phyloP scores from a whole-genome alignment of 345 rosid genomes.

The Eucalyptus brandiana region DNA sequence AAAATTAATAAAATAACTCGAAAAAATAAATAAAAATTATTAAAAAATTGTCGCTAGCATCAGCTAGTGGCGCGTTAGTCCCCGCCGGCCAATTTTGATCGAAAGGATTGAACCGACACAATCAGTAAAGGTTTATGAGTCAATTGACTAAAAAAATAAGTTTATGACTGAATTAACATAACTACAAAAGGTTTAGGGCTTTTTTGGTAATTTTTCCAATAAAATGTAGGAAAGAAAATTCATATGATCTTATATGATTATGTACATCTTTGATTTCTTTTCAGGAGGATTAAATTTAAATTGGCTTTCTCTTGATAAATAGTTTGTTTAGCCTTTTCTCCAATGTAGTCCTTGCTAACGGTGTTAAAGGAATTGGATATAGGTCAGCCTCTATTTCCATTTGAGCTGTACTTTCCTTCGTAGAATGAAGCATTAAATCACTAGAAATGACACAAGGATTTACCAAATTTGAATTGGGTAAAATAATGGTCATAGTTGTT shows the following conservation, averaged over 20 bases:
- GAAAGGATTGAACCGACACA: accelerated
- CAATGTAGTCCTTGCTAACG: background rate
- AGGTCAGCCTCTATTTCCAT: background rate
- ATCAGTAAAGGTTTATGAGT: too few species aligned
- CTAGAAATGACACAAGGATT: background rate
- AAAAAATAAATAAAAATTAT: too few species aligned
- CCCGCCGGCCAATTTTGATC: accelerated
- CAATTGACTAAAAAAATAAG: too few species aligned
- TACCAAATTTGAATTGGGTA: background rate
- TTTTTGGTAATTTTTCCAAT: too few species aligned
- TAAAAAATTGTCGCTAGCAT: too few species aligned
- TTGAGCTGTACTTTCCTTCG: background rate
- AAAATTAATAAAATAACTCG: too few species aligned
- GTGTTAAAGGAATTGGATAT: background rate
- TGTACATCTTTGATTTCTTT: background rate
- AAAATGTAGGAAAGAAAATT: background rate
- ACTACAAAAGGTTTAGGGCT: accelerated
- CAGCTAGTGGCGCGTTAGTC: accelerated
- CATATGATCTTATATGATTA: background rate
- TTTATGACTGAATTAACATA: accelerated
- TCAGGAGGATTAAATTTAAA: background rate
- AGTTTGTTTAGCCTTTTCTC: background rate
- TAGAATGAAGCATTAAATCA: background rate
- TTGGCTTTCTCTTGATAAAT: background rate
- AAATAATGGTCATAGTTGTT: background rate